Conservation (phyloP, 2,329 filamentous ascomycete species). For the Metarhizium brunneum region DNA sequence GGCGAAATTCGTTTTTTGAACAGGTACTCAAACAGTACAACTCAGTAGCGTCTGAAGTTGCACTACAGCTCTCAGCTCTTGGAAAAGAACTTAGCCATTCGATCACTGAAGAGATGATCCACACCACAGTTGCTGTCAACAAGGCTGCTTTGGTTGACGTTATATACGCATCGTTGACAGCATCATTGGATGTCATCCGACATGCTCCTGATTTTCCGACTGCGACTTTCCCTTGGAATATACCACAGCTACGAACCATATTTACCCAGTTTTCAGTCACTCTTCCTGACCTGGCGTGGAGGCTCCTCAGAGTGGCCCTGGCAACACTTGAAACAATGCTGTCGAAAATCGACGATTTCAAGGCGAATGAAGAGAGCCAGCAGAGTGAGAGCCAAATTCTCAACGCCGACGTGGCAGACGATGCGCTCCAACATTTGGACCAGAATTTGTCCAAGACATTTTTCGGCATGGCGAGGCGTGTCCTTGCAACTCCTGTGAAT, state of each 20-base stretch:
- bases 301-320: constrained; percentile 33
- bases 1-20: constrained; percentile 50
- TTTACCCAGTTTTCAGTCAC: constrained; percentile 38
- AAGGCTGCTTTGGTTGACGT: constrained; percentile 44
- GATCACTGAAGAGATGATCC: constrained; percentile 35
- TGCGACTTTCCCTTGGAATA: constrained; percentile 40
- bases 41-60: constrained; percentile 44
- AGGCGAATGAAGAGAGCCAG: constrained; percentile 27
- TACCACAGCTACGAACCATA: constrained; percentile 39
- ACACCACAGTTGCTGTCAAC: constrained; percentile 42
- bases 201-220: constrained; percentile 35
- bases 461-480: constrained; percentile 36
- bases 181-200: constrained; percentile 42
- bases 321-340: constrained; percentile 40
- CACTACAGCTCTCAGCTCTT: constrained; percentile 43
- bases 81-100: constrained; percentile 33
- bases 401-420: constrained; percentile 34
- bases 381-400: constrained; percentile 27
- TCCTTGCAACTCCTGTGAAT: constrained; percentile 18
- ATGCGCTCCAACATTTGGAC: constrained; percentile 38
- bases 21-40: constrained; percentile 49
- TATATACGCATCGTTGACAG: constrained; percentile 35
- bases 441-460: constrained; percentile 36
- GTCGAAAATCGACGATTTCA: constrained; percentile 32
- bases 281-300: constrained; percentile 37